phyloP scores from a whole-genome alignment of 2,329 filamentous ascomycete species.

The Xylaria sp. region DNA sequence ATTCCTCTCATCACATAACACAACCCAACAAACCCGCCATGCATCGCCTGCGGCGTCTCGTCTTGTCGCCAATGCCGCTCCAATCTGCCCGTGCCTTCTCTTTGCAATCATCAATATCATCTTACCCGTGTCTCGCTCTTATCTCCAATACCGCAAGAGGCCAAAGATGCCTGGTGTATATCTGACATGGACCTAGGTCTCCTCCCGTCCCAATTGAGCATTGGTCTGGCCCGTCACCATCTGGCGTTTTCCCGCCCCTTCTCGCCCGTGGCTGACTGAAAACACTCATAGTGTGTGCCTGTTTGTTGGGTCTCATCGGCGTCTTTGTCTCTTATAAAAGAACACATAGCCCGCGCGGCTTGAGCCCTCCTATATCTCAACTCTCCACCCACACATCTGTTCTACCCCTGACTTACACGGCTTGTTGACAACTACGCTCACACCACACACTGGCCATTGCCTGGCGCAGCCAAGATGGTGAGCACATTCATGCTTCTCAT shows the following conservation, averaged over 20 bases:
- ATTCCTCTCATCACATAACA: background rate
- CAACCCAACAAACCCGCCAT: background rate
- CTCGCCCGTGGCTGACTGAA: background rate
- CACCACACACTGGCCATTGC: background rate
- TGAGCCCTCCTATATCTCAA: background rate
- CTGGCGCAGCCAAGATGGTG: conserved; percentile 21
- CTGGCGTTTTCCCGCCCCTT: background rate
- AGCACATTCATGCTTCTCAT: background rate
- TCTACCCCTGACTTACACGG: background rate
- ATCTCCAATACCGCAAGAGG: background rate
- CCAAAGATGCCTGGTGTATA: background rate
- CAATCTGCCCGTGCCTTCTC: background rate
- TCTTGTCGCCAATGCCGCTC: background rate
- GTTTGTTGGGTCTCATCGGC: background rate
- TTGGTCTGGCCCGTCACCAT: background rate
- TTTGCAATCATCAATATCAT: background rate
- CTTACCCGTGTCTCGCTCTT: background rate
- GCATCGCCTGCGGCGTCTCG: background rate
- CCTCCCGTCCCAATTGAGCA: background rate
- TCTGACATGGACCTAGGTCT: conserved; percentile 1
- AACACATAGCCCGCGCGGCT: background rate
- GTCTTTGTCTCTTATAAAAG: background rate
- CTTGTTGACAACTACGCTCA: background rate
- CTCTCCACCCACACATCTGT: background rate
- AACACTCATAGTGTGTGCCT: background rate